Percentiles rank a stretch among this genome's conserved stretches.
Conservation (phyloP, 83 land plant genomes). For the Thuja plicata region DNA sequence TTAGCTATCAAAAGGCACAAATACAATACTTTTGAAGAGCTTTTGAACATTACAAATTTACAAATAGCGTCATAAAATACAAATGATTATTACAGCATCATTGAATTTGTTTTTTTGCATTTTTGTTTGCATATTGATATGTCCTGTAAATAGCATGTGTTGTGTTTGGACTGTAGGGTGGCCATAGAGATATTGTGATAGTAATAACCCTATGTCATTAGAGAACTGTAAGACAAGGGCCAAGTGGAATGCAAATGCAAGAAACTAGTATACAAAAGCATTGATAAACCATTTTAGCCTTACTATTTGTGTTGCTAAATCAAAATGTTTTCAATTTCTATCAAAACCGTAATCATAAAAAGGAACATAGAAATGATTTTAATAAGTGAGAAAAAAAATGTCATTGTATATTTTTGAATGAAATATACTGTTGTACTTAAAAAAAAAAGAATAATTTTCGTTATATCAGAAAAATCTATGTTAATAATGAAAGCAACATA, state of each 20-base stretch:
- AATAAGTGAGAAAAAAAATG: not conserved
- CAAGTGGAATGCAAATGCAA: not conserved
- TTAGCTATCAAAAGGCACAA: not conserved
- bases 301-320: not conserved
- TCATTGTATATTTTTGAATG: not conserved
- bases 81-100: not conserved
- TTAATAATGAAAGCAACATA: not conserved
- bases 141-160: not conserved
- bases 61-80: not conserved
- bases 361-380: not conserved
- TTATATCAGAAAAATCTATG: not conserved
- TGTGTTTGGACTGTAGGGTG: not conserved
- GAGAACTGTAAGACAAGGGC: not conserved
- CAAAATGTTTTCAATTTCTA: no score
- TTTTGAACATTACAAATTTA: not conserved
- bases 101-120: not conserved
- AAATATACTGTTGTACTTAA: not conserved
- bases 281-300: not conserved
- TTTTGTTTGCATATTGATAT: not conserved
- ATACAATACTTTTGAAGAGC: not conserved
- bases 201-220: not conserved
- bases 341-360: not conserved
- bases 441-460: not conserved
- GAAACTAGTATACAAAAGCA: not conserved
- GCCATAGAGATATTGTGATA: not conserved